Conservation (phyloP, 2,329 filamentous ascomycete genomes). For the Bipolaris zeicola region DNA sequence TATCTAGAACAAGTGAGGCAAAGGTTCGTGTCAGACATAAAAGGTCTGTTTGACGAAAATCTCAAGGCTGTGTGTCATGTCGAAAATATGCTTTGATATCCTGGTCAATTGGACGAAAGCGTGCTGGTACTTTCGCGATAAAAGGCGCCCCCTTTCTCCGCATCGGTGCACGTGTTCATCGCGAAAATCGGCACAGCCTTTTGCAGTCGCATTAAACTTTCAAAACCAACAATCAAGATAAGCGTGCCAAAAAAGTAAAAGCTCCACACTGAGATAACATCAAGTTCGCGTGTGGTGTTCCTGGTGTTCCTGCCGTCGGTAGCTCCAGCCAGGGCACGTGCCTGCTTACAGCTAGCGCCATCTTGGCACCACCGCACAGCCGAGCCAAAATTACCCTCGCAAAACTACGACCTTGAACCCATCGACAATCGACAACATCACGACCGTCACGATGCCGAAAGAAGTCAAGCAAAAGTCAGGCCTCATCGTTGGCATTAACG, state of each 20-base stretch:
- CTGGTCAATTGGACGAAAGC: not conserved
- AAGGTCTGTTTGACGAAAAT: too few relatives aligned
- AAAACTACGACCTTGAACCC: constrained; percentile 16
- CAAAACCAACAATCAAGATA: not conserved
- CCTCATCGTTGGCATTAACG: constrained; percentile 66
- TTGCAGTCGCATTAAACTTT: not conserved
- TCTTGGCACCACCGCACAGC: constrained; percentile 27
- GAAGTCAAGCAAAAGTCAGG: constrained; percentile 60
- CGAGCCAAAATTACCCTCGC: constrained; percentile 27
- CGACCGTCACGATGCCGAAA: constrained; percentile 56
- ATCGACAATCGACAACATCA: constrained; percentile 42
- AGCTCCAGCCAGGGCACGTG: constrained; percentile 11
- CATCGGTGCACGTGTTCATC: not conserved
- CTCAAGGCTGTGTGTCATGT: not conserved
- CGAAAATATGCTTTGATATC: not conserved
- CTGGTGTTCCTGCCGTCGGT: not conserved
- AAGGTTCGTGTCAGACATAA: too few relatives aligned
- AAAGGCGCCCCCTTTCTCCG: not conserved
- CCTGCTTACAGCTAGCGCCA: constrained; percentile 25
- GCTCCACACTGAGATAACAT: not conserved
- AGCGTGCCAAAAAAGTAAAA: not conserved
- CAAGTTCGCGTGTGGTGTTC: not conserved
- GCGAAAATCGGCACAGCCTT: not conserved
- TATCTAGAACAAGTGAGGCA: too few relatives aligned
- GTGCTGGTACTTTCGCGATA: not conserved